Evolutionary conservation across 768 basidiomycete genomes (phyloP).

Genomic region (Hygrocybe coccinea): DNA sequence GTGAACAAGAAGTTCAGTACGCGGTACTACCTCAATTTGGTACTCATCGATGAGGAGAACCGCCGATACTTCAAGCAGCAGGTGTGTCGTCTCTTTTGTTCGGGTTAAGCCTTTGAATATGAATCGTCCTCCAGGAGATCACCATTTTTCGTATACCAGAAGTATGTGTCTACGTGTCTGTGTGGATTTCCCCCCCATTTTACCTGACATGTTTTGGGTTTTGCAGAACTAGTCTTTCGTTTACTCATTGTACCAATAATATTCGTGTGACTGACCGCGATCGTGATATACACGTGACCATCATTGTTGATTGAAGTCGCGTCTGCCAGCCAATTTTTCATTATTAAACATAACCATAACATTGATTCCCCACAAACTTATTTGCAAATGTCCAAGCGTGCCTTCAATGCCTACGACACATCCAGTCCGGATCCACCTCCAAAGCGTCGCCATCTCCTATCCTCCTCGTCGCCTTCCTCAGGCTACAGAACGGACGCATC

Average conservation of each 20-base stretch:
- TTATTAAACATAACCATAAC: too few relatives aligned
- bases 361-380: too few relatives aligned
- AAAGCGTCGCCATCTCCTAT: slow-evolving; percentile 1
- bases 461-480: background rate
- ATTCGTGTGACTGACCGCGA: too few relatives aligned
- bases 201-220: background rate
- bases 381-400: background rate
- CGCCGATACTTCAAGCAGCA: slow-evolving; percentile 97
- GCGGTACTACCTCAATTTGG: slow-evolving; percentile 94
- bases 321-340: too few relatives aligned
- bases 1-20: slow-evolving; percentile 99
- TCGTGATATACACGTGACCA: too few relatives aligned
- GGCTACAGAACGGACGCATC: background rate
- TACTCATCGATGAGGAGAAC: slow-evolving; percentile 97
- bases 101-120: background rate
- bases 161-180: slow-evolving; percentile 45
- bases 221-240: background rate
- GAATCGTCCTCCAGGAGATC: slow-evolving; percentile 58
- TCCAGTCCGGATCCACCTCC: background rate
- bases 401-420: background rate
- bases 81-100: slow-evolving; percentile 35
- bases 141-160: slow-evolving; percentile 89
- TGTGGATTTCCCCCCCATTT: background rate
- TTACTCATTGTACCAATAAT: too few relatives aligned
- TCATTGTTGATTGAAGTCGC: too few relatives aligned